Percentiles rank a stretch among this genome's conserved stretches.
Evolutionary conservation across 2,329 filamentous ascomycete species (phyloP).

Genomic region (Ascochyta lentis): DNA sequence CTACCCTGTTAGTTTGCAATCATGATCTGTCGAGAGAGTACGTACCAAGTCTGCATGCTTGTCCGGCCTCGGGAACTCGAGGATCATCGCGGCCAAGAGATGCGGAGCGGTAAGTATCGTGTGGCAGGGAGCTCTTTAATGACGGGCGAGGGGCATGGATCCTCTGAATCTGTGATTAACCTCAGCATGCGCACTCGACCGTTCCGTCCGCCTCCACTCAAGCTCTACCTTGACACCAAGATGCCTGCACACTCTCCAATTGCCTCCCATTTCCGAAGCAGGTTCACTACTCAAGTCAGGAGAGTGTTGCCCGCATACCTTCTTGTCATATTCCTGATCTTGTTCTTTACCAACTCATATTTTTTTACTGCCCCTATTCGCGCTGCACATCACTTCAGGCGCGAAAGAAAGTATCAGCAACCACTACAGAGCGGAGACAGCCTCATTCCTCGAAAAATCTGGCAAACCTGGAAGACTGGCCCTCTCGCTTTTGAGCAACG

Average conservation of each 20-base stretch:
- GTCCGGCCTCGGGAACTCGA: slow-evolving; percentile 5
- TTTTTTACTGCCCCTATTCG: slow-evolving; percentile 45
- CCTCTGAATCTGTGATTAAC: slow-evolving; percentile 35
- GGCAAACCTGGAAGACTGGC: slow-evolving; percentile 78
- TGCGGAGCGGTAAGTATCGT: slow-evolving; percentile 11
- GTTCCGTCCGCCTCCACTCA: slow-evolving; percentile 41
- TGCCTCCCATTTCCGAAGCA: slow-evolving; percentile 41
- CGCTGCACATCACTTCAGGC: slow-evolving; percentile 42
- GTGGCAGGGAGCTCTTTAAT: slow-evolving; percentile 22
- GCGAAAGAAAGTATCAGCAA: slow-evolving; percentile 45
- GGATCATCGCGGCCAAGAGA: slow-evolving; percentile 7
- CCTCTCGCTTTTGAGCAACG: slow-evolving; percentile 70
- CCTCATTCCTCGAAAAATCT: slow-evolving; percentile 71
- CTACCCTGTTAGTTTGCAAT: slow-evolving; percentile 7
- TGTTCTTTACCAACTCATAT: slow-evolving; percentile 43
- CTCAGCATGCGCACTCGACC: slow-evolving; percentile 44
- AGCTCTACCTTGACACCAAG: slow-evolving; percentile 40
- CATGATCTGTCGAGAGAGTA: not conserved
- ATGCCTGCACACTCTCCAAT: slow-evolving; percentile 46
- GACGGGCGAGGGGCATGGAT: slow-evolving; percentile 8
- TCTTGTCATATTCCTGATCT: slow-evolving; percentile 36
- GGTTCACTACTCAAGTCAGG: slow-evolving; percentile 43
- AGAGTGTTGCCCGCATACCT: slow-evolving; percentile 45
- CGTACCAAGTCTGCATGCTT: slow-evolving; percentile 12
- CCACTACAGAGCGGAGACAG: slow-evolving; percentile 33